Percentiles rank a stretch among this genome's conserved stretches.
Evolutionary conservation across 2,329 filamentous ascomycete species (phyloP).

Genomic region (Myriangium duriaei): DNA sequence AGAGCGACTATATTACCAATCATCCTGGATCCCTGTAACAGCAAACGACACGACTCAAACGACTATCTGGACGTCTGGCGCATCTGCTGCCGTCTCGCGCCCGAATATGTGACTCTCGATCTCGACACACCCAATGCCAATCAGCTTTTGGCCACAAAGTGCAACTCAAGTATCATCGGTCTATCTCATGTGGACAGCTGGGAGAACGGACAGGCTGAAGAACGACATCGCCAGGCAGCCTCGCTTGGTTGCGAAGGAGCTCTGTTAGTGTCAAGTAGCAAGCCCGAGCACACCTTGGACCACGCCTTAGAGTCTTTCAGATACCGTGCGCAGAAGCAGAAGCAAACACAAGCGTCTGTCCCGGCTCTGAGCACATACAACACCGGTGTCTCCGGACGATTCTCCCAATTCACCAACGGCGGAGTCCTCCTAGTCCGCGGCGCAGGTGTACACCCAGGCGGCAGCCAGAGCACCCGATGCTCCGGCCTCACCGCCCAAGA

Average conservation of each 20-base stretch:
- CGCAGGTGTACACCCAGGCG: not conserved
- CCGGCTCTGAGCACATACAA: conserved; percentile 48
- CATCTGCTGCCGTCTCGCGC: conserved; percentile 34
- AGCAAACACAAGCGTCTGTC: conserved; percentile 10
- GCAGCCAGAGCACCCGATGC: conserved; percentile 15
- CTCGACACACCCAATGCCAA: conserved; percentile 40
- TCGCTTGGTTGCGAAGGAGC: conserved; percentile 46
- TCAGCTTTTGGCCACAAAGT: conserved; percentile 39
- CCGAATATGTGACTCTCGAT: conserved; percentile 38
- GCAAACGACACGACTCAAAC: conserved; percentile 18
- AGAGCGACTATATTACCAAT: conserved; percentile 46
- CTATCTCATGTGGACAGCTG: not conserved
- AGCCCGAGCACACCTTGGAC: not conserved
- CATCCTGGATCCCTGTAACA: conserved; percentile 23
- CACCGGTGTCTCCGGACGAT: conserved; percentile 48
- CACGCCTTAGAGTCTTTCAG: conserved; percentile 1
- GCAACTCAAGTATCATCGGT: conserved; percentile 50
- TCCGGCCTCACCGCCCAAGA: conserved; percentile 48
- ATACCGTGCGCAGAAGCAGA: not conserved
- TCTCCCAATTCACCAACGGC: conserved; percentile 55
- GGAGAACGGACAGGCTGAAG: not conserved
- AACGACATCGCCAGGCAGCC: not conserved
- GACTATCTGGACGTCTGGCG: conserved; percentile 41
- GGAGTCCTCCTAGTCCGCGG: conserved; percentile 46
- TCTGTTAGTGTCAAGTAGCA: conserved; percentile 35